Evolutionary conservation across 2,329 filamentous ascomycete species (phyloP).

Genomic region (Xylaria sp.): DNA sequence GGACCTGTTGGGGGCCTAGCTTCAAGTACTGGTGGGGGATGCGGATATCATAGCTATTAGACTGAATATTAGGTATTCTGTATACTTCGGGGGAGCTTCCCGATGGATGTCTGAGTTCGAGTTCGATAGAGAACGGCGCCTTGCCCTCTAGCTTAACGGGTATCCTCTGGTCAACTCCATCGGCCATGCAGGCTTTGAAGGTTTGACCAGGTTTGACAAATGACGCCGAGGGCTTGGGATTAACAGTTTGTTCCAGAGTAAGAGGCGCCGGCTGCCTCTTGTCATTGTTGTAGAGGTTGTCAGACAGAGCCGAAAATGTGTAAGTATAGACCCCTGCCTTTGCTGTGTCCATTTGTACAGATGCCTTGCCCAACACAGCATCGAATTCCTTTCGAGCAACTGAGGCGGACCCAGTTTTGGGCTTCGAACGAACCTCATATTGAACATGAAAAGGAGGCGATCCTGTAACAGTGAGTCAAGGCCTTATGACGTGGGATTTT

Average conservation of each 20-base stretch:
- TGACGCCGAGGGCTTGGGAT: slow-evolving; percentile 81
- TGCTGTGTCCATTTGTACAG: slow-evolving; percentile 85
- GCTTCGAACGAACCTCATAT: slow-evolving; percentile 82
- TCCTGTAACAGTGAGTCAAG: slow-evolving; percentile 58
- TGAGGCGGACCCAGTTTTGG: slow-evolving; percentile 72
- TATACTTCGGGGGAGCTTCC: slow-evolving; percentile 83
- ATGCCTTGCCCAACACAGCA: slow-evolving; percentile 78
- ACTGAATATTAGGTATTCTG: slow-evolving; percentile 81
- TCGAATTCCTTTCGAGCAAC: slow-evolving; percentile 78
- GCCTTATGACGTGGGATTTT: slow-evolving; percentile 16
- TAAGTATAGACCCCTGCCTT: slow-evolving; percentile 88
- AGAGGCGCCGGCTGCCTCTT: slow-evolving; percentile 73
- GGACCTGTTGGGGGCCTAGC: slow-evolving; percentile 88
- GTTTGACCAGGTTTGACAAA: slow-evolving; percentile 90
- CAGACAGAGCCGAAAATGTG: slow-evolving; percentile 82
- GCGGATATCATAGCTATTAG: slow-evolving; percentile 79
- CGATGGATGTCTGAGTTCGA: slow-evolving; percentile 92
- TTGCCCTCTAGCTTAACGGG: slow-evolving; percentile 85
- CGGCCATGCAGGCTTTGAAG: slow-evolving; percentile 93
- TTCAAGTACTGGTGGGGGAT: slow-evolving; percentile 88
- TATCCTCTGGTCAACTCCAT: slow-evolving; percentile 86
- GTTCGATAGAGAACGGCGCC: slow-evolving; percentile 88
- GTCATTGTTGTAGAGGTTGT: slow-evolving; percentile 85
- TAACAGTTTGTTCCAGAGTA: slow-evolving; percentile 82
- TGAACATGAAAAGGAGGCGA: slow-evolving; percentile 83